Evolutionary conservation across 805 yeast species (phyloP), one percentile per base, ranked within the genome.

Genomic region (Saccharomycopsis amapae): DNA sequence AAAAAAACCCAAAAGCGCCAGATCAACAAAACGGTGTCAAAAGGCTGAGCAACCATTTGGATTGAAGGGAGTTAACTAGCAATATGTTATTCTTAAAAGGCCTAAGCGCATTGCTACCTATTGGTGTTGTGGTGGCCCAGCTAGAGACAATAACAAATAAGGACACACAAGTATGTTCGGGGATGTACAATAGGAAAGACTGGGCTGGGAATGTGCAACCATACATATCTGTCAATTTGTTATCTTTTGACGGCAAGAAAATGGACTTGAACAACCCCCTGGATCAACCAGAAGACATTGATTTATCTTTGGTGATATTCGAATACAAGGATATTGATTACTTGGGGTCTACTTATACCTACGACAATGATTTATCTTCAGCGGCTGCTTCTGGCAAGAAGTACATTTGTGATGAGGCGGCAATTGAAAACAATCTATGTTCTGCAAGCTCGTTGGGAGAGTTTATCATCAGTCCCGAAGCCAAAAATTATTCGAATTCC

Each of bases 121-220:
- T 20, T 49, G 62, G 44, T 54, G 51, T n/a, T n/a, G n/a, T n/a
- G n/a, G n/a, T 47, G 58, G 78, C 73, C 50, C 76, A 73, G 53
- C 62, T 65, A 57, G 81, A 73, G 25, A 58, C 58, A 22, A 69
- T 86, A 52, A 72, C 73, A 38, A 61, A 73, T 13, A 63, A 57
- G 9, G 65, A 74, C 40, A 69, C 80, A 15, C 93, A 85, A 57
- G 76, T 77, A 22, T 90, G 98, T 62, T 73, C 88, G 3, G 98
- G 98, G 30, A 82, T 90, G 79, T 90, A 90, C 65, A 75, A 89
- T 46, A 80, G 79, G 55, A 69, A 76, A 39, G 95, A 89, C 58
- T 85, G 95, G 89, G 83, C 87, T 40, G 98, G 98, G 30, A 69
- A 72, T 22, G 63, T 68, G 7, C 80, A 77, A 49, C 88, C 94